phyloP scores from a whole-genome alignment of 495 filamentous ascomycete species.

The Neurospora sp. region DNA sequence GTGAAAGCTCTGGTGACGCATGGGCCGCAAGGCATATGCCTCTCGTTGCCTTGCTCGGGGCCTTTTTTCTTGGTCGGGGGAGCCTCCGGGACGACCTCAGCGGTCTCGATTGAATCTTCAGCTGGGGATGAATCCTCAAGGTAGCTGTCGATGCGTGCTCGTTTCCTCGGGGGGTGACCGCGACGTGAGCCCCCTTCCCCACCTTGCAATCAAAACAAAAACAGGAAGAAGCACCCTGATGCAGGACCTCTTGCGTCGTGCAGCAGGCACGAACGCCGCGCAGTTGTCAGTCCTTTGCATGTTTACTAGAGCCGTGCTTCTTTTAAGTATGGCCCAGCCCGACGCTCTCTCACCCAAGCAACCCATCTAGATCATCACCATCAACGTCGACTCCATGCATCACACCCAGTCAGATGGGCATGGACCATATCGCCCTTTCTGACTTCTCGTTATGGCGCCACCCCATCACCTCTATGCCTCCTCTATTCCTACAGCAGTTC shows the following conservation, averaged over 20 bases:
- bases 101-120: background rate
- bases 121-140: background rate
- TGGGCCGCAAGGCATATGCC: background rate
- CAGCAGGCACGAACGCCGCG: no score
- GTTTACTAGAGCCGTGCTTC: no score
- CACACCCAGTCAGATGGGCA: background rate
- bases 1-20: background rate
- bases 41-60: background rate
- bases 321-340: background rate
- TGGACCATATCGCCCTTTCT: background rate
- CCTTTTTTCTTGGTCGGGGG: background rate
- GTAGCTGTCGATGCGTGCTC: background rate
- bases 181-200: background rate
- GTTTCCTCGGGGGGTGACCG: background rate
- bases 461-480: no score
- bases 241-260: no score
- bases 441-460: no score
- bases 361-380: background rate
- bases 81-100: background rate
- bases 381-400: background rate
- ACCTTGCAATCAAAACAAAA: no score
- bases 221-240: no score
- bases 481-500: no score
- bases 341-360: background rate
- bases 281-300: no score